Conservation (phyloP, 257 asterid genomes). For the Salvia miltiorrhiza region DNA sequence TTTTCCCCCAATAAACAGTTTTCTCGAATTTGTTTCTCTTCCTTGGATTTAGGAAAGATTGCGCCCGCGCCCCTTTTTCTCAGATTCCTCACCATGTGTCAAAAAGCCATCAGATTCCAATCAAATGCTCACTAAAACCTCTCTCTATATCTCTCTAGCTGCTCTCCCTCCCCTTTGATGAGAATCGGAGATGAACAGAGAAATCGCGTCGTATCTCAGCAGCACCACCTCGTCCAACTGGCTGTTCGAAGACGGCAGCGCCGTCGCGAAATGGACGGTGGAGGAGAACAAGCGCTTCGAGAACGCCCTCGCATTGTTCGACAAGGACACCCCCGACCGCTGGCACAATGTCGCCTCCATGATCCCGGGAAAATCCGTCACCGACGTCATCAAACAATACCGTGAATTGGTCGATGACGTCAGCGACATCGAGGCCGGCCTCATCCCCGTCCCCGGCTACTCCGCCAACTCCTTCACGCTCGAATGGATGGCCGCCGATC, state of each 20-base stretch:
- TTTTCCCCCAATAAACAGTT: too few relatives aligned
- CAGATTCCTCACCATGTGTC: slow-evolving; percentile 62
- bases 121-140: slow-evolving; percentile 27
- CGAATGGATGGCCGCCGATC: slow-evolving; percentile 45
- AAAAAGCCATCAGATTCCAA: slow-evolving; percentile 51
- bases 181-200: slow-evolving; percentile 32
- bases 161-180: background rate
- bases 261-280: slow-evolving; percentile 52
- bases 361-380: slow-evolving; percentile 73
- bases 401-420: slow-evolving; percentile 67
- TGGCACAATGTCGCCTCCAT: slow-evolving; percentile 80
- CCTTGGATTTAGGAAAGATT: slow-evolving; percentile 59
- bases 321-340: slow-evolving; percentile 79
- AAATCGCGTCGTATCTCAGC: slow-evolving; percentile 44
- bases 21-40: background rate
- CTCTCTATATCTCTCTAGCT: too few relatives aligned
- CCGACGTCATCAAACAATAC: slow-evolving; percentile 69
- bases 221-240: slow-evolving; percentile 37
- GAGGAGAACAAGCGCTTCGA: slow-evolving; percentile 84
- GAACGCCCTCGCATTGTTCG: slow-evolving; percentile 71
- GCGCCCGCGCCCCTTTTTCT: slow-evolving; percentile 39
- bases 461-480: slow-evolving; percentile 42
- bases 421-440: slow-evolving; percentile 71
- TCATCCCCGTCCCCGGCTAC: slow-evolving; percentile 65
- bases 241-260: slow-evolving; percentile 47